A percentile compares a stretch with the other conserved stretches of the same genome.
These are phyloP conservation scores for Hymenoscyphus salicellus DNA, from an alignment of 2,329 filamentous ascomycete genomes.

Conservation along the genomic window DNA sequence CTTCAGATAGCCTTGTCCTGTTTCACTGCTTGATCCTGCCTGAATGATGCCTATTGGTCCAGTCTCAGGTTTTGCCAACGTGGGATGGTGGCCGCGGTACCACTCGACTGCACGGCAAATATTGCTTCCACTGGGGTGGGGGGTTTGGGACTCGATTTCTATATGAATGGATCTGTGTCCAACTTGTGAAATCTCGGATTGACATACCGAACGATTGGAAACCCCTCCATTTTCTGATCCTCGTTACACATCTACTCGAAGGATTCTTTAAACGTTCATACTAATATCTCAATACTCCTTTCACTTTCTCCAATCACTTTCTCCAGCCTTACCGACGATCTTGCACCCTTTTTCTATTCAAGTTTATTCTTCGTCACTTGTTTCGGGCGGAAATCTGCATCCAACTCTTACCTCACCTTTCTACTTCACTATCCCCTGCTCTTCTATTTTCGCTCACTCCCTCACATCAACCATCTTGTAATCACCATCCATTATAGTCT, in stretches of 20 bases:
- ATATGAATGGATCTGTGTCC: conserved; percentile 30
- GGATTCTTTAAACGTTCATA: neutral
- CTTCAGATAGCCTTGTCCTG: conserved; percentile 25
- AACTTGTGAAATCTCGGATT: conserved; percentile 24
- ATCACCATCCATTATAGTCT: conserved; percentile 23
- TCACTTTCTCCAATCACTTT: neutral
- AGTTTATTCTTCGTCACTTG: conserved; percentile 2
- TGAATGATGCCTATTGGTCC: conserved; percentile 28
- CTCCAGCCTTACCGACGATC: conserved; percentile 1
- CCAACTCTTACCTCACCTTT: neutral
- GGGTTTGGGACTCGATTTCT: conserved; percentile 26
- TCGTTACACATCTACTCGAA: conserved; percentile 21
- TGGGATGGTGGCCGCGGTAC: conserved; percentile 26
- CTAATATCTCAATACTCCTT: neutral
- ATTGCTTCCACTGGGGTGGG: conserved; percentile 25
- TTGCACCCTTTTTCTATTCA: neutral
- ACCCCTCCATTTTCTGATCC: conserved; percentile 20
- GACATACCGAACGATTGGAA: conserved; percentile 25
- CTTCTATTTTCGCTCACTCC: neutral
- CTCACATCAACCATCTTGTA: neutral
- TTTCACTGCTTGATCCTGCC: conserved; percentile 29
- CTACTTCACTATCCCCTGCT: neutral
- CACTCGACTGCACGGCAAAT: conserved; percentile 21
- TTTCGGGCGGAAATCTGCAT: conserved; percentile 30
- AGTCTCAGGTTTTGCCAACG: conserved; percentile 25